Evolutionary conservation across 805 yeast genomes (phyloP), one percentile per base, ranked within the genome.

Genomic region (Diddensiella santjacobensis): DNA sequence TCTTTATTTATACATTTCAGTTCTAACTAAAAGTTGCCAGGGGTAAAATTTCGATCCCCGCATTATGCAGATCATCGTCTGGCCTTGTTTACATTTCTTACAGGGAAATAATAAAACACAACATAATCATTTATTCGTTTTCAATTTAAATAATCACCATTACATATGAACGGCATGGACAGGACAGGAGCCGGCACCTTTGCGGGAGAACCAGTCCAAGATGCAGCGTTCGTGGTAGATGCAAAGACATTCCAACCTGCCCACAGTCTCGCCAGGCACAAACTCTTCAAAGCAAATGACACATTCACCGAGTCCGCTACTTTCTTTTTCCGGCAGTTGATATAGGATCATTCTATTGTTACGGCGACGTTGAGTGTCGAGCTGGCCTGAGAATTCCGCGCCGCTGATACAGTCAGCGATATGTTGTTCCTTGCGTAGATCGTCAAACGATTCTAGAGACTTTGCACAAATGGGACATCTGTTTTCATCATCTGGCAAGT

Each of bases 221-320:
- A 93, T 93, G 67, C 99, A 93, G 54, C 77, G 71, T 63, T 89
- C 89, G 61, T 93, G 99, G 65, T 88, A 93, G 30, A 90, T 87
- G 63, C 99, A 93, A 11, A 93, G 72, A 64, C 99, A 93, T 65
- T 91, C 98, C 50, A 93, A 68, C 37, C 99, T 71, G 0, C 96
- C 98, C 15, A 93, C 91, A 59, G 83, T 84, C 47, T 89, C 93
- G 1, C 96, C 96, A 0, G 90, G 87, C 42, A 70, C 68, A 63
- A 90, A 79, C 17, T 87, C 95, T 63, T 93, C 99, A 53, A 91
- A 79, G 61, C 99, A 93, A 20, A 93, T 91, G 13, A 88, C 91
- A 64, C 99, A 93, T 64, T 93, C 98, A 42, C 79, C 79, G 35
- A 50, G 45, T 5, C 58, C 61, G n/a, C 39, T 36, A 13, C 42